Evolutionary conservation across 2,329 filamentous ascomycete genomes (phyloP).

Genomic region (Aspergillus unguis): DNA sequence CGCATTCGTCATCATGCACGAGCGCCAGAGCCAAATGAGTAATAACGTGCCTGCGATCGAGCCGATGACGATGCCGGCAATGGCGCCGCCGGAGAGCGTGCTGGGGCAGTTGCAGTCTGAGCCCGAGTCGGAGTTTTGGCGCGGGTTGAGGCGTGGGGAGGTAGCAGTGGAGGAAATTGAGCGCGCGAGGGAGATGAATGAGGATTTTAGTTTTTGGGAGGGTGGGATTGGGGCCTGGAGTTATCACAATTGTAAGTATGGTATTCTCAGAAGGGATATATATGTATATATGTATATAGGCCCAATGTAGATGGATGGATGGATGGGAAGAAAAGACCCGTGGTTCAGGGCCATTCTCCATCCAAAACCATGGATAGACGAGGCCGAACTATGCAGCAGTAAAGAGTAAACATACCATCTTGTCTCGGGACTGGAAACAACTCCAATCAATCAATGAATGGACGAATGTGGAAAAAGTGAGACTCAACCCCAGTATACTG

Average conservation of each 20-base stretch:
- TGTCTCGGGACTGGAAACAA: not conserved
- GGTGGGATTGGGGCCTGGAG: not conserved
- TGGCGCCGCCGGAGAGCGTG: slow-evolving; percentile 33
- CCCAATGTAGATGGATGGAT: not conserved
- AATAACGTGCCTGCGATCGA: slow-evolving; percentile 38
- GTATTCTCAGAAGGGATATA: not conserved
- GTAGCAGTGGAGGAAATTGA: not conserved
- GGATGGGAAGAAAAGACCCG: not conserved
- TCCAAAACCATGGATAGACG: not conserved
- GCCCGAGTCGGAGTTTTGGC: slow-evolving; percentile 1
- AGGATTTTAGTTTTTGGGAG: not conserved
- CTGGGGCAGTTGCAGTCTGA: slow-evolving; percentile 20
- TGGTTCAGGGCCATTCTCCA: not conserved
- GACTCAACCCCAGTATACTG: too few species aligned
- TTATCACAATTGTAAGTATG: not conserved
- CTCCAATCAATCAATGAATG: too few species aligned
- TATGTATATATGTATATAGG: not conserved
- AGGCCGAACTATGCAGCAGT: not conserved
- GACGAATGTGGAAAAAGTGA: too few species aligned
- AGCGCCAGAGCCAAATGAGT: slow-evolving; percentile 35
- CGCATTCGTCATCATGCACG: slow-evolving; percentile 18
- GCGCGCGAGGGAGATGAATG: not conserved
- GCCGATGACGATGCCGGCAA: slow-evolving; percentile 41
- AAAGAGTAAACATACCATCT: not conserved
- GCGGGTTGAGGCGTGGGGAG: slow-evolving; percentile 11